Base-by-base conservation (phyloP, 1,284 basidiomycete genomes). In the Sporisorium iseilematis-ciliati region DNA sequence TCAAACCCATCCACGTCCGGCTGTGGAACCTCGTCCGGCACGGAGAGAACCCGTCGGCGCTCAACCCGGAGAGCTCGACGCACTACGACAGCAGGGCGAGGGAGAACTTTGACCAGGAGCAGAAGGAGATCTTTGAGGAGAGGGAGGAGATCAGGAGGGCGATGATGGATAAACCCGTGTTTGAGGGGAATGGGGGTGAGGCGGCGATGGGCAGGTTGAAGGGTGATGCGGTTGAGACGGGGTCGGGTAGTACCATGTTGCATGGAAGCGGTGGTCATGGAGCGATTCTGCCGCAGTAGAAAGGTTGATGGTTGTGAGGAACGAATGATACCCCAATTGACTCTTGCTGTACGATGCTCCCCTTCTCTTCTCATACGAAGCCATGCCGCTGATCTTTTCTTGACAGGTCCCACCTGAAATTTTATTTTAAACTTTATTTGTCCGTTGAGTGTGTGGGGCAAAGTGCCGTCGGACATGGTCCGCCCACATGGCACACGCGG, bases 1-100 rank as follows among this genome's bases (percentile, higher is more conserved):
- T 77, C 54, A 67, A 71, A 33, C 65, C 70, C 16, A 60, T 77
- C 42, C 65, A 77, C 49, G 49, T 59, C 8, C 69, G 74, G 16
- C 6, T 77, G 11, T 77, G 65, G 60, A 60, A 71, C 53, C 46
- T 75, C 2, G 29, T 70, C 21, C 54, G 62, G 7, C 63, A 65
- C 56, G 63, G 67, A 10, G 31, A 69, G 38, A 75, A 70, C 49
- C 66, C 72, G 7, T 41, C 48, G 20, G 62, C 67, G 10, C 63
- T 65, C 53, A 73, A 73, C 63, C 61, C 63, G 0, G 69, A 71
- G 55, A 48, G 42, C 29, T 57, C 54, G 20, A 62, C 62, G 8
- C 63, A 71, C 63, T 71, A 71, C 69, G 69, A 66, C 59, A 46
- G 16, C 21, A n/a, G 42, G 14, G 69, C 69, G 4, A 52, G 63